phyloP scores from a whole-genome alignment of 345 rosid species.

The Hypericum androsaemum region DNA sequence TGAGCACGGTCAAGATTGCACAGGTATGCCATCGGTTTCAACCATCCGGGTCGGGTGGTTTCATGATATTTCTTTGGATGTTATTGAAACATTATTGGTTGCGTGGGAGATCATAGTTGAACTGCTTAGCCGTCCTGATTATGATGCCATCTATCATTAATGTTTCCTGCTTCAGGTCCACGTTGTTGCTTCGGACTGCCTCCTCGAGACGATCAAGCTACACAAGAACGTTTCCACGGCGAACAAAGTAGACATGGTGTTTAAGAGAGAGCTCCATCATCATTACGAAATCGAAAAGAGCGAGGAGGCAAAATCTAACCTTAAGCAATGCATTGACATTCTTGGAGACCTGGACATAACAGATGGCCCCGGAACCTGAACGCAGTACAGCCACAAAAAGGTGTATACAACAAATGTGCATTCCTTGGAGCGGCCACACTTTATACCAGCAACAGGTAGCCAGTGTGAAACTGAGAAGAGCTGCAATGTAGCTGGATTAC shows the following conservation, averaged over 20 bases:
- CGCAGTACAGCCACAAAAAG: too few relatives aligned
- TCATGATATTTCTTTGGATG: background rate
- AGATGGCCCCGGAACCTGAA: conserved; percentile 10
- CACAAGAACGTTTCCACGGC: conserved; percentile 25
- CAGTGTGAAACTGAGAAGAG: too few relatives aligned
- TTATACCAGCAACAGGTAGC: too few relatives aligned
- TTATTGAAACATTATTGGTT: background rate
- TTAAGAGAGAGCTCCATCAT: conserved; percentile 44
- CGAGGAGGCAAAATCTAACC: conserved; percentile 57
- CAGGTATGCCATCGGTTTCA: conserved; percentile 45
- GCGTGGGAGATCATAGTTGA: too few relatives aligned
- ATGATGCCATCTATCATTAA: too few relatives aligned
- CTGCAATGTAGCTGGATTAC: too few relatives aligned
- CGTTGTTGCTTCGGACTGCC: conserved; percentile 68
- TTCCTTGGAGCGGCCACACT: too few relatives aligned
- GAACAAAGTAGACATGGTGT: conserved; percentile 22
- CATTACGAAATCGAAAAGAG: conserved; percentile 64
- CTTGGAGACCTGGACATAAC: conserved; percentile 28
- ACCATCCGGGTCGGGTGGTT: too few relatives aligned
- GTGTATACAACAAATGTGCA: too few relatives aligned
- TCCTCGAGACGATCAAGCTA: conserved; percentile 42
- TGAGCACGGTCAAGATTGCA: conserved; percentile 69
- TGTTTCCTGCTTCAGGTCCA: conserved; percentile 43
- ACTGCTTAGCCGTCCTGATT: too few relatives aligned
- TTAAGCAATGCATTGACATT: conserved; percentile 49